Evolutionary conservation across 2,329 filamentous ascomycete genomes (phyloP).

Genomic region (Aspergillus quadricinctus): DNA sequence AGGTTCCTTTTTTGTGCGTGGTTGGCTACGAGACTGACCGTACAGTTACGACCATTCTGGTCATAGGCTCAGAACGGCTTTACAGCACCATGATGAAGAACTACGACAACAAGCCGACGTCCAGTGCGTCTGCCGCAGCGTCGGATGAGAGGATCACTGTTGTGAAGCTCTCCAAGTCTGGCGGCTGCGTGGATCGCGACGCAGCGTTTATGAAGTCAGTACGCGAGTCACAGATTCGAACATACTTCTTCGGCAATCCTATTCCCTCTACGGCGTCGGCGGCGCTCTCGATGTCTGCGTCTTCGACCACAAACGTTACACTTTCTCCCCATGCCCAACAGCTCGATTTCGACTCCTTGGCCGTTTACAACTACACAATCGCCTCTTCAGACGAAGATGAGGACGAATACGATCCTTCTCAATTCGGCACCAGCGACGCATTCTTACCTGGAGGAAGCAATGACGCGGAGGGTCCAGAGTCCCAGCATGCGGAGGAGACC

Average conservation of each 20-base stretch:
- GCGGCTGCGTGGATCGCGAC: slow-evolving; percentile 75
- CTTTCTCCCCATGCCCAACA: slow-evolving; percentile 85
- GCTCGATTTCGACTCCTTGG: slow-evolving; percentile 69
- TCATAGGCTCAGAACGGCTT: slow-evolving; percentile 73
- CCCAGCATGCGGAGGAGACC: slow-evolving; percentile 15
- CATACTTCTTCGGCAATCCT: slow-evolving; percentile 87
- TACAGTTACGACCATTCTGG: slow-evolving; percentile 71
- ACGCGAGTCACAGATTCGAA: slow-evolving; percentile 72
- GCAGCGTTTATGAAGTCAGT: slow-evolving; percentile 67
- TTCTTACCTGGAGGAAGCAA: slow-evolving; percentile 32
- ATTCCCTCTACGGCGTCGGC: slow-evolving; percentile 36
- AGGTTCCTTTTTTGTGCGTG: slow-evolving; percentile 21
- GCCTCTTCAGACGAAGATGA: slow-evolving; percentile 51
- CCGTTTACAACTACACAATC: slow-evolving; percentile 66
- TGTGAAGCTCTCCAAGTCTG: slow-evolving; percentile 75
- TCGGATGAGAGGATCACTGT: slow-evolving; percentile 67
- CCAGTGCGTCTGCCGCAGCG: slow-evolving; percentile 40
- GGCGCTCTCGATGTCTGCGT: slow-evolving; percentile 30
- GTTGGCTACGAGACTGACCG: slow-evolving; percentile 12
- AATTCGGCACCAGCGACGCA: slow-evolving; percentile 27
- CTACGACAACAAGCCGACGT: slow-evolving; percentile 53
- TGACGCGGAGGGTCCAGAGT: slow-evolving; percentile 18
- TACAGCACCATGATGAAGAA: slow-evolving; percentile 69
- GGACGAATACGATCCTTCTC: slow-evolving; percentile 41
- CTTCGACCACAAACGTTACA: slow-evolving; percentile 55